These are phyloP conservation scores for Blastocystis hominis DNA, from an alignment of 352 stramenopile species.

Conservation along the genomic window DNA sequence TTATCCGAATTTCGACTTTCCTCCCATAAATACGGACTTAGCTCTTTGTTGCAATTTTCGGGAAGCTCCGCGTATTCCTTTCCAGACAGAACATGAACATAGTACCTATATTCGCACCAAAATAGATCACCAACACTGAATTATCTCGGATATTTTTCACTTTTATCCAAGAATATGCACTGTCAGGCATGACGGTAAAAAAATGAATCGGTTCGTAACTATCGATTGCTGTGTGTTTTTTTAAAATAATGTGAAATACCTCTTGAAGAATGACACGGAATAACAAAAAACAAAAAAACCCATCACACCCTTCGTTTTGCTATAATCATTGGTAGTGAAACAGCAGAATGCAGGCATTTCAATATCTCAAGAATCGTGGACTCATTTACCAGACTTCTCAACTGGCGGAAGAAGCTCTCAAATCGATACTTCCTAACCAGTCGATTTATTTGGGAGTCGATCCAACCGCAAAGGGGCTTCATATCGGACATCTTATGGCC, in stretches of 20 bases:
- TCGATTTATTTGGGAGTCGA: constrained; percentile 70
- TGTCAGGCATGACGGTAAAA: no score
- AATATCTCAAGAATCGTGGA: background rate
- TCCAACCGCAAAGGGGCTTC: constrained; percentile 78
- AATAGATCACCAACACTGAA: no score
- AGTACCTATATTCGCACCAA: no score
- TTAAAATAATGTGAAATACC: background rate
- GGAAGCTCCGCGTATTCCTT: no score
- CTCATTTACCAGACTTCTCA: constrained; percentile 34
- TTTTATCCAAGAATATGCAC: no score
- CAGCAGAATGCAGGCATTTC: background rate
- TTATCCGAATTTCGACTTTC: no score
- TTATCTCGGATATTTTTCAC: no score
- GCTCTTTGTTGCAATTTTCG: no score
- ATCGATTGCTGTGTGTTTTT: background rate
- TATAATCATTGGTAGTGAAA: background rate
- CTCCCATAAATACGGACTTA: no score
- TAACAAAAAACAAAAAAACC: background rate
- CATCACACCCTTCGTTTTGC: background rate
- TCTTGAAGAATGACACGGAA: background rate
- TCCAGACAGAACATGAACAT: no score
- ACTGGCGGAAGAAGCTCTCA: constrained; percentile 14
- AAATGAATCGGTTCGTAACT: background rate
- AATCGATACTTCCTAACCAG: background rate
- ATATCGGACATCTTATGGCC: constrained; percentile 78